Conservation (phyloP, 2,329 filamentous ascomycete genomes). For the Microascus cirrosus region DNA sequence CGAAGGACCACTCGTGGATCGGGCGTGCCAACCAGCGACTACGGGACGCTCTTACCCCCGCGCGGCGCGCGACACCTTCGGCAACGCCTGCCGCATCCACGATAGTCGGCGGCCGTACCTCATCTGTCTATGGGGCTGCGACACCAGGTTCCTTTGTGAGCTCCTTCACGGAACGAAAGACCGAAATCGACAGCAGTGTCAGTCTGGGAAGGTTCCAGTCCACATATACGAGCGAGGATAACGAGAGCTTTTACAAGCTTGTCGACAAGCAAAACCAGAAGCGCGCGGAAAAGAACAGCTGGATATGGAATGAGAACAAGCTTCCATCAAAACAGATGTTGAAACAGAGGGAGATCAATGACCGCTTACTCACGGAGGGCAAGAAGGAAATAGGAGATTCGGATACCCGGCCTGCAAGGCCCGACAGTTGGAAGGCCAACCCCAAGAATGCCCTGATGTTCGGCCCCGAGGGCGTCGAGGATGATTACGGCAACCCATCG, state of each 20-base stretch:
- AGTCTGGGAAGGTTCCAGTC: conserved; percentile 78
- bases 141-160: conserved; percentile 55
- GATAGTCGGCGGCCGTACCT: conserved; percentile 38
- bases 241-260: conserved; percentile 89
- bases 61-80: conserved; percentile 27
- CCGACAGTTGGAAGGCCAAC: conserved; percentile 63
- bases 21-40: conserved; percentile 63
- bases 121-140: conserved; percentile 56
- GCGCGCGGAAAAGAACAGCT: conserved; percentile 72
- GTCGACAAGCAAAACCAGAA: conserved; percentile 86
- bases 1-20: conserved; percentile 78
- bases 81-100: conserved; percentile 11
- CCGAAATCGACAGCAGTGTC: conserved; percentile 61
- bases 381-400: conserved; percentile 53
- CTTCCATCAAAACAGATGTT: conserved; percentile 70
- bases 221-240: conserved; percentile 95
- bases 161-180: conserved; percentile 23
- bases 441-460: conserved; percentile 89
- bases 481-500: conserved; percentile 47
- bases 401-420: conserved; percentile 62
- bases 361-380: conserved; percentile 32
- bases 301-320: conserved; percentile 84
- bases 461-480: conserved; percentile 52
- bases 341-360: conserved; percentile 51
- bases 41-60: conserved; percentile 72